These are phyloP conservation scores for Rhypophila decipiens DNA, from an alignment of 495 filamentous ascomycete genomes.

Conservation along the genomic window DNA sequence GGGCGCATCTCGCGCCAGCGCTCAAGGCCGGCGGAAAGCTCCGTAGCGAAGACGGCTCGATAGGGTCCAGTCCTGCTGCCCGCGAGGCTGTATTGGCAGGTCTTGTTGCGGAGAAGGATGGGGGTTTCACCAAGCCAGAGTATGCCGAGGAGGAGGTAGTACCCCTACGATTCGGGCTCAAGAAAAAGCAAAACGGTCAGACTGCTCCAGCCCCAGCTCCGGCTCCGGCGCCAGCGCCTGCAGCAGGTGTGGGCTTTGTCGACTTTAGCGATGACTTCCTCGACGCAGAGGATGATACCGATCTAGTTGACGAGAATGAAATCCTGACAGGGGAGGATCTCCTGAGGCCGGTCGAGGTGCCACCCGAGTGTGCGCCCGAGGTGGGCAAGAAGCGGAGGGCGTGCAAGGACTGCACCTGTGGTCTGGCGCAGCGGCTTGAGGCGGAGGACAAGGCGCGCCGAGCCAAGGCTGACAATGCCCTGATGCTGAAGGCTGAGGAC, in stretches of 20 bases:
- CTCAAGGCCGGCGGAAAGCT: constrained; percentile 68
- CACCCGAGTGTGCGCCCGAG: constrained; percentile 76
- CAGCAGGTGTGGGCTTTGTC: constrained; percentile 62
- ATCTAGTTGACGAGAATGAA: constrained; percentile 84
- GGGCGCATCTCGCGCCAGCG: constrained; percentile 57
- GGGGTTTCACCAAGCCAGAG: constrained; percentile 70
- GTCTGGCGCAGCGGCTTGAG: constrained; percentile 69
- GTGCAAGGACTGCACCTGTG: constrained; percentile 98
- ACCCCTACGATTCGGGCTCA: constrained; percentile 63
- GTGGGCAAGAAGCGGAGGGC: constrained; percentile 80
- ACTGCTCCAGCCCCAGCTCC: too few relatives aligned
- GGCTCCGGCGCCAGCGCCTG: constrained; percentile 33
- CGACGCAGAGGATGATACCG: constrained; percentile 71
- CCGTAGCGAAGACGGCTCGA: constrained; percentile 56
- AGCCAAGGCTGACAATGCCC: constrained; percentile 42
- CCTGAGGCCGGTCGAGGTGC: constrained; percentile 61
- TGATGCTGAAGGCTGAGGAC: constrained; percentile 75
- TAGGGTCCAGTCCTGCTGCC: constrained; percentile 48
- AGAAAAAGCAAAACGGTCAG: constrained; percentile 44
- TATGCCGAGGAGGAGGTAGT: constrained; percentile 57
- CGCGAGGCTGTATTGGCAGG: constrained; percentile 80
- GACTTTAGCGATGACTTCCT: constrained; percentile 62
- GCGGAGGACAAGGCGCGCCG: constrained; percentile 73
- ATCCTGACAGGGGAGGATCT: constrained; percentile 80
- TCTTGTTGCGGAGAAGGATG: constrained; percentile 52